phyloP scores from a whole-genome alignment of 2,329 filamentous ascomycete genomes.

The Alternaria longipes region DNA sequence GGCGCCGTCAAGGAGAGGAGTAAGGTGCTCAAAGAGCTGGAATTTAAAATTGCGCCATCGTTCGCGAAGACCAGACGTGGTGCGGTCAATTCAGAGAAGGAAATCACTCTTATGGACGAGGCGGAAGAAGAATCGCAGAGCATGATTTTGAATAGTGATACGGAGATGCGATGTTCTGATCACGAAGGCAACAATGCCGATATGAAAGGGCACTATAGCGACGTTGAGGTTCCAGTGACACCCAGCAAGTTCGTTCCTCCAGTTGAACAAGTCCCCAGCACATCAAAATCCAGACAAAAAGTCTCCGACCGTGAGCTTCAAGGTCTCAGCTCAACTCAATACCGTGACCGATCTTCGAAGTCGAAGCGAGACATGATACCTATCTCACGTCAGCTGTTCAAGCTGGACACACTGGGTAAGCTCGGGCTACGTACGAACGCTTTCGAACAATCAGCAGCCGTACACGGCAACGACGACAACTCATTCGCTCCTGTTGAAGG shows the following conservation, averaged over 20 bases:
- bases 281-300: neutral
- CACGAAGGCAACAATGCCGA: neutral
- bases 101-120: neutral
- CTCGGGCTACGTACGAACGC: neutral
- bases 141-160: neutral
- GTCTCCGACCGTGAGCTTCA: neutral
- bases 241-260: neutral
- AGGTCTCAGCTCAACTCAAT: neutral
- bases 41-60: no score
- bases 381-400: conserved; percentile 4
- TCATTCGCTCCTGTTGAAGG: neutral
- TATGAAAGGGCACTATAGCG: neutral
- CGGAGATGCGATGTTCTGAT: neutral
- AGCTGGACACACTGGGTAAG: neutral
- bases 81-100: neutral
- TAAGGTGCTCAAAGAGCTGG: neutral
- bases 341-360: neutral
- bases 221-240: neutral
- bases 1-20: neutral
- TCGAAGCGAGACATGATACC: neutral
- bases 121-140: neutral
- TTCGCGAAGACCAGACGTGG: neutral
- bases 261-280: neutral
- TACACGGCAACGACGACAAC: neutral
- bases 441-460: neutral